phyloP scores from a whole-genome alignment of 768 basidiomycete species.

The Suillus subalutaceus region DNA sequence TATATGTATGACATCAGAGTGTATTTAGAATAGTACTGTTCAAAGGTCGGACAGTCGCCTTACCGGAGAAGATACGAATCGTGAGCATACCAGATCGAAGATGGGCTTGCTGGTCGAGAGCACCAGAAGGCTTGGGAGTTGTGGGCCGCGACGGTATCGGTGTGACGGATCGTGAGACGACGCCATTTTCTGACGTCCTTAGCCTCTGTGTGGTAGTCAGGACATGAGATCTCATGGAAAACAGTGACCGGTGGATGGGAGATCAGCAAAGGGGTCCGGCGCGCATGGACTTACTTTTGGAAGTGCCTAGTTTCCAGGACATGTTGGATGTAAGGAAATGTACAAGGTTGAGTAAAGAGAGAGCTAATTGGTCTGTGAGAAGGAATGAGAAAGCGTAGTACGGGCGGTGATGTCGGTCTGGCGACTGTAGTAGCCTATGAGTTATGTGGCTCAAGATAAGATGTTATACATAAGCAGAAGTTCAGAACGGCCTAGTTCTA shows the following conservation, averaged over 20 bases:
- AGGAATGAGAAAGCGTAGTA: constrained; percentile 2
- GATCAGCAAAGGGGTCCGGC: constrained; percentile 13
- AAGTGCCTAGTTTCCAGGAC: constrained; percentile 59
- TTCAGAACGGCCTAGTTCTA: background rate
- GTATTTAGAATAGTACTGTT: background rate
- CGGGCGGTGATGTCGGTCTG: constrained; percentile 5
- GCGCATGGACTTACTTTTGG: constrained; percentile 33
- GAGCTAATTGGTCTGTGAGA: constrained; percentile 4
- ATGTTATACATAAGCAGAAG: constrained; percentile 10
- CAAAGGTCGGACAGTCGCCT: constrained; percentile 30
- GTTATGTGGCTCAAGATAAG: constrained; percentile 10
- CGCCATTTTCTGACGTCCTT: constrained; percentile 74
- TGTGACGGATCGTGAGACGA: constrained; percentile 76
- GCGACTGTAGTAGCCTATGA: constrained; percentile 2
- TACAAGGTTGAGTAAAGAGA: background rate
- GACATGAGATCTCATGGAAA: constrained; percentile 13
- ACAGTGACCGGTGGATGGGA: constrained; percentile 2
- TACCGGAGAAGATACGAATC: constrained; percentile 93
- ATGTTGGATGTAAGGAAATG: constrained; percentile 31
- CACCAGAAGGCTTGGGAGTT: constrained; percentile 65
- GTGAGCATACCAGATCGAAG: constrained; percentile 91
- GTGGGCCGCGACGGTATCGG: constrained; percentile 83
- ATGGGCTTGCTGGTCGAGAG: constrained; percentile 50
- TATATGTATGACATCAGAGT: background rate
- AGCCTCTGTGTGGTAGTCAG: constrained; percentile 44